A percentile compares a stretch with the other conserved stretches of the same genome.
These are phyloP conservation scores for Ambispora gerdemannii DNA, from an alignment of 192 early-diverging fungal genomes.

Conservation along the genomic window DNA sequence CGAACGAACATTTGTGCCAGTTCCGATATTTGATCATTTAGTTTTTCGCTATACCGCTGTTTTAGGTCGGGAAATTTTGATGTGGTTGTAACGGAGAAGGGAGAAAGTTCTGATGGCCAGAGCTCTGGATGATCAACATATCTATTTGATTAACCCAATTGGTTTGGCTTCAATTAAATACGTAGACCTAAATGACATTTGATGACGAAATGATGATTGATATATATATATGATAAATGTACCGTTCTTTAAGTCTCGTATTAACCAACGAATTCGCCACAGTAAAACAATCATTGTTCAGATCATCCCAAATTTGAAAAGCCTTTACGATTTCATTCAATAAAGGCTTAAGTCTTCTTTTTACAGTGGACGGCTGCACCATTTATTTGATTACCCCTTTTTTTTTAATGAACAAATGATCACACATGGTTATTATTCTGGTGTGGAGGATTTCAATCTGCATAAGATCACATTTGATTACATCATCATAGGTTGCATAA, in stretches of 20 bases:
- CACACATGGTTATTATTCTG: background rate
- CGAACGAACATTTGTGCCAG: slow-evolving; percentile 31
- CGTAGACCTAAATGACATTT: background rate
- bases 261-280: slow-evolving; percentile 71
- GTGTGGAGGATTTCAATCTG: no score
- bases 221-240: background rate
- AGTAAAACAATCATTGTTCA: slow-evolving; percentile 72
- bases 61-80: slow-evolving; percentile 39
- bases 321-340: slow-evolving; percentile 39
- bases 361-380: slow-evolving; percentile 34
- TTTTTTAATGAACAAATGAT: background rate
- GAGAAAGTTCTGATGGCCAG: slow-evolving; percentile 38
- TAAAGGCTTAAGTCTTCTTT: slow-evolving; percentile 32
- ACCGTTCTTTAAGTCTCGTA: slow-evolving; percentile 45
- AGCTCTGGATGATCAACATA: slow-evolving; percentile 37
- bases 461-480: background rate
- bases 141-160: slow-evolving; percentile 16
- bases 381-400: background rate
- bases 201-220: background rate
- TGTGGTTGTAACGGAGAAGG: no score
- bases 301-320: slow-evolving; percentile 43
- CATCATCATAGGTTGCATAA: background rate
- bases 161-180: background rate
- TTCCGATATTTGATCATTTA: slow-evolving; percentile 32
- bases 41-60: slow-evolving; percentile 35